Conservation (phyloP, 1,284 basidiomycete species). For the Ceratobasidium sp. region DNA sequence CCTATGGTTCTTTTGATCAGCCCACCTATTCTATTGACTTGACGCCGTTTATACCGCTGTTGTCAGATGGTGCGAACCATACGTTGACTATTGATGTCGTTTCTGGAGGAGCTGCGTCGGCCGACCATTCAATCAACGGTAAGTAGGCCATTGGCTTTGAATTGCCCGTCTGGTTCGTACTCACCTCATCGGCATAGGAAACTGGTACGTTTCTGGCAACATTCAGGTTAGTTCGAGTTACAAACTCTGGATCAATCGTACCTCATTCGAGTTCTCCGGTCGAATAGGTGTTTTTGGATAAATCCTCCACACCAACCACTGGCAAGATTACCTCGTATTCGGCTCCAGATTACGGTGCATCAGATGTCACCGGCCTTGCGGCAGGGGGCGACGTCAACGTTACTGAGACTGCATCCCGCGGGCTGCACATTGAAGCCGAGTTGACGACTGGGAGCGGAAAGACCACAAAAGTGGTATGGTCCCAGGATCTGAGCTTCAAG, state of each 20-base stretch:
- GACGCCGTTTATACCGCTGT: constrained; percentile 77
- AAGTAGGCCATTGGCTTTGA: background rate
- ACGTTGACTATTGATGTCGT: constrained; percentile 75
- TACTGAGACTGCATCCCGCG: constrained; percentile 65
- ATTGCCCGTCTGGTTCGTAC: background rate
- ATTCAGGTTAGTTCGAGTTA: constrained; percentile 61
- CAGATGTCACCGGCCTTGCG: constrained; percentile 60
- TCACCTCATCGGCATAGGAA: constrained; percentile 51
- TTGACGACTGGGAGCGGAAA: constrained; percentile 69
- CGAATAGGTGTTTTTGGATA: constrained; percentile 64
- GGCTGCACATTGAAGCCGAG: constrained; percentile 66
- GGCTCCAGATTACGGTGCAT: constrained; percentile 66
- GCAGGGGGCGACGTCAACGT: constrained; percentile 59
- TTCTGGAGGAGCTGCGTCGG: constrained; percentile 65
- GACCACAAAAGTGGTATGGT: constrained; percentile 64
- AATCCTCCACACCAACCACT: constrained; percentile 69
- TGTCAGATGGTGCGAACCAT: constrained; percentile 75
- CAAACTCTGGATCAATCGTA: background rate
- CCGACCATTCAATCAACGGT: constrained; percentile 68
- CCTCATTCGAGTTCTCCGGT: background rate
- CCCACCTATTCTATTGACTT: constrained; percentile 83
- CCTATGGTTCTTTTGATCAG: constrained; percentile 80
- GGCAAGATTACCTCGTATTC: constrained; percentile 71
- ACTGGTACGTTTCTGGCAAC: constrained; percentile 81
- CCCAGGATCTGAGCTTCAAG: constrained; percentile 64